These are phyloP conservation scores for Backusella circina DNA, from an alignment of 192 early-diverging fungal genomes.

Conservation along the genomic window DNA sequence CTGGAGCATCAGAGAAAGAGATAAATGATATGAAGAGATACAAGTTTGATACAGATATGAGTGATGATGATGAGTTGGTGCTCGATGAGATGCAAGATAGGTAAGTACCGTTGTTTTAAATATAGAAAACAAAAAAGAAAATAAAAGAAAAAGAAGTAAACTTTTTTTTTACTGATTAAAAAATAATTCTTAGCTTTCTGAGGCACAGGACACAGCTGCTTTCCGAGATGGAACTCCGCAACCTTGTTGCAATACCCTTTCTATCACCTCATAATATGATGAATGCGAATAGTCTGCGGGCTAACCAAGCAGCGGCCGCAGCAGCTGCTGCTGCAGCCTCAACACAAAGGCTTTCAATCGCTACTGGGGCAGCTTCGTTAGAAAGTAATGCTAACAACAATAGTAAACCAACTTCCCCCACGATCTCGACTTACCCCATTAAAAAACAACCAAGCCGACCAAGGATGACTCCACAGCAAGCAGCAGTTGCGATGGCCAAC, in stretches of 20 bases:
- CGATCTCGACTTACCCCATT: background rate
- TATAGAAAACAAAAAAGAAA: background rate
- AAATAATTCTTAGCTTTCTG: constrained; percentile 20
- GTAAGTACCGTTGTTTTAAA: constrained; percentile 3
- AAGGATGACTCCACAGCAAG: constrained; percentile 28
- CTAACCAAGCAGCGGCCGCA: constrained; percentile 1
- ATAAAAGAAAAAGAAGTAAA: constrained; percentile 1
- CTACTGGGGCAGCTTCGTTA: constrained; percentile 1
- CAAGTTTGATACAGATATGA: constrained; percentile 27
- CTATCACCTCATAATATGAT: constrained; percentile 25
- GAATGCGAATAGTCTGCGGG: background rate
- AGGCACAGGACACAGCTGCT: constrained; percentile 19
- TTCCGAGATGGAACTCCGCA: constrained; percentile 25
- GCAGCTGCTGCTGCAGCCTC: background rate
- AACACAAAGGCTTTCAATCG: constrained; percentile 2
- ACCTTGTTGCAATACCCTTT: constrained; percentile 26
- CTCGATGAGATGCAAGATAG: constrained; percentile 25
- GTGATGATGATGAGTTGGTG: constrained; percentile 22
- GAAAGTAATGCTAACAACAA: background rate
- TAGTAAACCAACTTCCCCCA: background rate
- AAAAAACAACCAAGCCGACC: constrained; percentile 20
- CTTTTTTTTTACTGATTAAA: background rate
- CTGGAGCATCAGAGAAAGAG: background rate
- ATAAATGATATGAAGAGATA: constrained; percentile 7
- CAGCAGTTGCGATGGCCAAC: constrained; percentile 27